Base-by-base conservation (phyloP, 139 green algal genomes). In the Picochlorum sp. region DNA sequence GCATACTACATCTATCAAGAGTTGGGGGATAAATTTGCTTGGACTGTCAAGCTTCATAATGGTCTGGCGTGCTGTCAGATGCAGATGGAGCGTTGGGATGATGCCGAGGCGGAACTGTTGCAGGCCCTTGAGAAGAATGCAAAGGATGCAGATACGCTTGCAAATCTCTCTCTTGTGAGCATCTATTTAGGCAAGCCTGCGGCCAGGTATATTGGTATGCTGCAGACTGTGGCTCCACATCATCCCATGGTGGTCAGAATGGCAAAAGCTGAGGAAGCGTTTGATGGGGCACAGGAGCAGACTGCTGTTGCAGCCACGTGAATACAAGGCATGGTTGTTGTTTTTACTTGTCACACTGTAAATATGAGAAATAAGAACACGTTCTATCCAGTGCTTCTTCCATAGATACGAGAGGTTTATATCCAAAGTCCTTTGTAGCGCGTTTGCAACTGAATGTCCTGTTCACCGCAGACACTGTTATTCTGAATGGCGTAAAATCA, bases 1-100 rank as follows among this genome's bases (percentile, higher is more conserved):
- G 94, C 94, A 1, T 81, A 72, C 8, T 95, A 97, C 77, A 94
- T 97, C 23, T 98, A 89, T 71, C 85, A 80, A 57, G 94, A 99
- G 80, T 76, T 98, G 30, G 90, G 86, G 1, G 94, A 98, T 61
- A 96, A 94, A 84, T 96, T 89, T 81, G 87, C 60, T 21, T 97
- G 85, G 85, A 98, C 94, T 59, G 84, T 77, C 14, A 57, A 74
- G 45, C 78, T 99, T 60, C 76, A 94, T 68, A 96, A 95, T 56
- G 87, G 88, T 18, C 82, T 78, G 26, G 93, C 91, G 1, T 76
- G 88, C 52, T 94, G 83, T 78, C 77, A 89, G 70, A 96, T 98
- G 90, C 81, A 85, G 58, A 92, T 91, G 86, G 86, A 86, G 3
- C 60, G 84, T 38, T 92, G 72, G 72, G 85, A 91, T 61, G 77